A percentile compares a stretch with the other conserved stretches of the same genome.
These are phyloP conservation scores for Fusarium praegraminearum DNA, from an alignment of 2,329 filamentous ascomycete species.

Conservation along the genomic window DNA sequence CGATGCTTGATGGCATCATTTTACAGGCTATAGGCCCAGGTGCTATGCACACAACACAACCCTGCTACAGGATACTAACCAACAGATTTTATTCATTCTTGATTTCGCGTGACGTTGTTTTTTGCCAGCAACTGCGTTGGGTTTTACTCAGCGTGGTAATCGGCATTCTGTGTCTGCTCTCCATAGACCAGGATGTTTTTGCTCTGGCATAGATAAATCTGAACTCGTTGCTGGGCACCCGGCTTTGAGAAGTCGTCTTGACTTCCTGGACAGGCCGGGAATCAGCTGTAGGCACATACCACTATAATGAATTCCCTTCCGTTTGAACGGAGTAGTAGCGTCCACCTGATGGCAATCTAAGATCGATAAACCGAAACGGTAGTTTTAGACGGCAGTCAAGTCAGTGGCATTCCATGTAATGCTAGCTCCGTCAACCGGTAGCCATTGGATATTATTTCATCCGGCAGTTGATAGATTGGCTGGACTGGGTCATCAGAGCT, in stretches of 20 bases:
- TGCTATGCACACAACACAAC: conserved; percentile 9
- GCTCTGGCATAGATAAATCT: conserved; percentile 65
- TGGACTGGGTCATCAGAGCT: conserved; percentile 10
- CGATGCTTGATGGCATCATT: conserved; percentile 18
- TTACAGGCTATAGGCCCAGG: background rate
- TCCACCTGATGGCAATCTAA: background rate
- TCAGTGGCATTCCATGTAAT: background rate
- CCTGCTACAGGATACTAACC: conserved; percentile 24
- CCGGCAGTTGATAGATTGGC: conserved; percentile 35
- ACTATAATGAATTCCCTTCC: background rate
- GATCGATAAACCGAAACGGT: conserved; percentile 2
- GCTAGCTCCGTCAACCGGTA: background rate
- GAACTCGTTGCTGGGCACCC: conserved; percentile 68
- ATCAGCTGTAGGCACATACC: conserved; percentile 70
- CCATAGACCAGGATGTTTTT: conserved; percentile 66
- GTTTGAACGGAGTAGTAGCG: background rate
- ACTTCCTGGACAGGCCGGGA: conserved; percentile 65
- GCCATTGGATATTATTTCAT: conserved; percentile 6
- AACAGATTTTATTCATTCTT: background rate
- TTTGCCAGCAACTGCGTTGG: conserved; percentile 54
- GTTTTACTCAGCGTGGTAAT: conserved; percentile 54
- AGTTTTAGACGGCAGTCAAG: background rate
- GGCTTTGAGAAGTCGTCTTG: conserved; percentile 67
- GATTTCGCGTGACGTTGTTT: conserved; percentile 1
- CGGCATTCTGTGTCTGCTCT: conserved; percentile 62